phyloP scores from a whole-genome alignment of 331 rosid genomes.

The Spiraea crenata region DNA sequence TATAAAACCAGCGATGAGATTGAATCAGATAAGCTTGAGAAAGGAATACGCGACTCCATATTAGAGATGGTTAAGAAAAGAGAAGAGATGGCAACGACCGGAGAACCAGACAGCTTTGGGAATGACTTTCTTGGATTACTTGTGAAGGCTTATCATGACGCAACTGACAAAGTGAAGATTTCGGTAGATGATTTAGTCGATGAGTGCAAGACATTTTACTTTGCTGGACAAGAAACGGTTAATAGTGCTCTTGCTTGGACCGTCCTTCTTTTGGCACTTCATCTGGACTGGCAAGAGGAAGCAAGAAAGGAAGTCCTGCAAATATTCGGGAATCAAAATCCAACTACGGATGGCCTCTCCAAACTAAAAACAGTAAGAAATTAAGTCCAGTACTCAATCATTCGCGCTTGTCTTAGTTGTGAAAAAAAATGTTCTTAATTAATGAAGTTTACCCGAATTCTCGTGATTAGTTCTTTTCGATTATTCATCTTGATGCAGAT shows the following conservation, averaged over 20 bases:
- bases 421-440: no score
- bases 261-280: conserved; percentile 8
- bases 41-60: conserved; percentile 7
- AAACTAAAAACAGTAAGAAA: not conserved
- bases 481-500: not conserved
- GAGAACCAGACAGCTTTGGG: conserved; percentile 24
- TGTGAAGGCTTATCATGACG: not conserved
- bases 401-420: not conserved
- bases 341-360: conserved; percentile 13
- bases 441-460: not conserved
- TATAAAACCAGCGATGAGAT: conserved; percentile 8
- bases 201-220: not conserved
- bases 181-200: conserved; percentile 21
- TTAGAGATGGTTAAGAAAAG: conserved; percentile 16
- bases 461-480: not conserved
- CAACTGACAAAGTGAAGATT: conserved; percentile 12
- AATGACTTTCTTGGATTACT: not conserved
- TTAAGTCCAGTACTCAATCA: conserved; percentile 2
- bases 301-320: conserved; percentile 20
- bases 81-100: conserved; percentile 23
- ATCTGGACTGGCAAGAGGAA: conserved; percentile 28
- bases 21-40: conserved; percentile 23
- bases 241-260: no score
- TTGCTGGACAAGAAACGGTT: no score
- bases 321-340: conserved; percentile 16